Conservation (phyloP, 805 yeast genomes). For the Brettanomyces custersianus region DNA sequence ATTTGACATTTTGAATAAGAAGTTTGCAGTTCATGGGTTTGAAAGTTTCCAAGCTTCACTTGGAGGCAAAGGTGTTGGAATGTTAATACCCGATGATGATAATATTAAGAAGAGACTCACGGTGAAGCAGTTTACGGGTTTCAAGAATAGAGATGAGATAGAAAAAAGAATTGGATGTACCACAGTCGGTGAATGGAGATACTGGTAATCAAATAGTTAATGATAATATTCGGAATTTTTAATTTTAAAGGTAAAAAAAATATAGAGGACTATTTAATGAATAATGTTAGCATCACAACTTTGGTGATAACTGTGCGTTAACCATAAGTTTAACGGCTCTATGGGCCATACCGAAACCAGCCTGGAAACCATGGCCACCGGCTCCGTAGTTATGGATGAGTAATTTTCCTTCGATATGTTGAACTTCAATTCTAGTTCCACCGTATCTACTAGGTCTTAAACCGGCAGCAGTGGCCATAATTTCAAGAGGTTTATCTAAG, state of each 20-base stretch:
- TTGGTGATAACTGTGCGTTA: not conserved
- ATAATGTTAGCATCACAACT: not conserved
- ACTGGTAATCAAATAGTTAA: slow-evolving; percentile 34
- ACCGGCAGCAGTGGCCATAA: slow-evolving; percentile 63
- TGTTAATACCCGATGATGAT: slow-evolving; percentile 18
- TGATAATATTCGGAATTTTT: not conserved
- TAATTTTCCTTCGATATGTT: slow-evolving; percentile 31
- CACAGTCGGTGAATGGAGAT: slow-evolving; percentile 41
- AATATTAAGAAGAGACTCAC: slow-evolving; percentile 9
- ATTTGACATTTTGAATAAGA: slow-evolving; percentile 27
- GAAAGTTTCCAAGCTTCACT: slow-evolving; percentile 71
- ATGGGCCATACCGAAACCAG: slow-evolving; percentile 53
- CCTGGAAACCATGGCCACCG: slow-evolving; percentile 57
- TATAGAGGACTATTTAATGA: not conserved
- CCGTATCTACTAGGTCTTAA: slow-evolving; percentile 71
- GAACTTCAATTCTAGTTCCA: slow-evolving; percentile 63
- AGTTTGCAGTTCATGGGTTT: slow-evolving; percentile 42
- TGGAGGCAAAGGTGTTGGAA: slow-evolving; percentile 88
- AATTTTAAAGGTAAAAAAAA: not conserved
- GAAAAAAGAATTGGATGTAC: slow-evolving; percentile 39
- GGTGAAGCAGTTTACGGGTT: slow-evolving; percentile 30
- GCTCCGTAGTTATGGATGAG: slow-evolving; percentile 70
- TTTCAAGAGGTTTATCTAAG: slow-evolving; percentile 33
- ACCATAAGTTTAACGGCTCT: slow-evolving; percentile 32
- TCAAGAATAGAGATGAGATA: slow-evolving; percentile 36